Evolutionary conservation across 2,329 filamentous ascomycete genomes (phyloP), one percentile per base, ranked within the genome.

Genomic region (Fusarium kyushuense): DNA sequence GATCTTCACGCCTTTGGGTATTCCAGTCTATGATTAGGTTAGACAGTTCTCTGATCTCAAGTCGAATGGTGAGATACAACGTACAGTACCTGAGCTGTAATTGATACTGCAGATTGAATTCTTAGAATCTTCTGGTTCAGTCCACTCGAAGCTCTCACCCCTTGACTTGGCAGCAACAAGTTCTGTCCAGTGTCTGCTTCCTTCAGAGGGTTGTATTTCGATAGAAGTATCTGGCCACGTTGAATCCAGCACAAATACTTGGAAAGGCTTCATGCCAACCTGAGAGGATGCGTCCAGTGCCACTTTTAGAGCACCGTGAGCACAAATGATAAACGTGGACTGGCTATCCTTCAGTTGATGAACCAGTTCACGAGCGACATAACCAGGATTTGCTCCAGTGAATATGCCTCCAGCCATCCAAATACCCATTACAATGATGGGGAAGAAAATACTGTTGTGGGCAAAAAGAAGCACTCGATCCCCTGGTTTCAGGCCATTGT

Each of bases 1-100:
- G 67, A 96, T 91, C 78, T 92, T 89, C 16, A 96, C 93, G 13
- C 93, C 93, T 76, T 96, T 96, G 12, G 93, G 92, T 6, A 93
- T 84, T 9, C 93, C 93, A 0, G 93, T 96, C 74, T 76, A 36
- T 32, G 17, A 38, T 13, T 19, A 12, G 8, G 38, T 70, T 51
- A 72, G 61, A 35, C 17, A 17, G 19, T 13, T 46, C 3, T 32
- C 12, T n/a, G 16, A 3, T 25, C 27, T 17, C 23, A 32, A 21
- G 6, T 23, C 12, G 3, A 33, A 23, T 19, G 8, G 16, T 19
- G 40, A 27, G 14, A 12, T 29, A 5, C 17, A 32, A 56, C 74
- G 29, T 74, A 76, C 74, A 30, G 91, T 94, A 13, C 92, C 89
- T 30, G 87, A 90, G 67, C 88, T 92, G 79, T 95, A 96, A 78